Evolutionary conservation across 345 rosid species (phyloP), one percentile per base, ranked within the genome.

Genomic region (Citrus medica): DNA sequence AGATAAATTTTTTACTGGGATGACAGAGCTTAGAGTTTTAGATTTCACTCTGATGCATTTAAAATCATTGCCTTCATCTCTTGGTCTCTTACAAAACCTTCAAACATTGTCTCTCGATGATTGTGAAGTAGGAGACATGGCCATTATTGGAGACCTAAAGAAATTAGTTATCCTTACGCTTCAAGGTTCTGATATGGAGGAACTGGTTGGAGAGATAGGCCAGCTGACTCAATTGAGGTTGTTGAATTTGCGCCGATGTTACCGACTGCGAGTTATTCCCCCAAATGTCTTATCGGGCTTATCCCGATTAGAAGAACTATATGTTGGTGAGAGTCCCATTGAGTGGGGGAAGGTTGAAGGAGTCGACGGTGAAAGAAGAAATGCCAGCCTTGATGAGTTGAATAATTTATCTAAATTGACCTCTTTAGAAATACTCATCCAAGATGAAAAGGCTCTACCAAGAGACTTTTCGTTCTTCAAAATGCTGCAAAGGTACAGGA

Each of bases 231-330:
- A 14, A 1, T 35, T 86, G 5, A 64, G 63, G 73, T 14, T 76
- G 16, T 61, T 80, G 22, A 62, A 82, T 60, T 28, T 82, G 56
- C 73, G 10, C 1, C 0, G 1, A 2, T 80, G 89, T 24, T 2
- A 0, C 0, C 0, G 2, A 1, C 73, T 84, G 1, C 1, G 24
- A 78, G 35, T 62, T 12, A 82, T 84, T 24, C 69, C 78, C 5
- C 2, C 51, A 0, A 48, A 51, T 8, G 73, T 84, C 13, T 22
- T 86, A 0, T 58, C 75, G 51, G 2, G 71, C 10, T 81, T 80
- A 62, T 28, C 55, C 2, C 21, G 25, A 3, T 74, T 84, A 25
- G 87, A 86, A 58, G 85, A 86, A 16, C 13, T 86, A 12, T 76
- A 35, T 35, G 64, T 78, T 69, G 9, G 40, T 0, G 3, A 65